Conservation (phyloP, 164 flowering plant species). For the Litsea cubeba region DNA sequence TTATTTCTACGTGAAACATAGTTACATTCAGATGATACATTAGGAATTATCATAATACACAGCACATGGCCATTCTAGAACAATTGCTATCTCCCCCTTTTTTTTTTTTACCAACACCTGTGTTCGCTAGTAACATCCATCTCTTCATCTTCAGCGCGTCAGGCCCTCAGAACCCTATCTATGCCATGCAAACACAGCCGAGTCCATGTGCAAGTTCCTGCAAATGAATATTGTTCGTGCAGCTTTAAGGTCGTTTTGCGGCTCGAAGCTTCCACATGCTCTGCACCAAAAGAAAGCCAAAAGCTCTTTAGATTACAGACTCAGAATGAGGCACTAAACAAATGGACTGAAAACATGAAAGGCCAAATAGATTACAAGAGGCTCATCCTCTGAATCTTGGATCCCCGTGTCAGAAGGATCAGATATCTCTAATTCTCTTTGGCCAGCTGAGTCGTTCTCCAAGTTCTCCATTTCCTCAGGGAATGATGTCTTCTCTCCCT, state of each 20-base stretch:
- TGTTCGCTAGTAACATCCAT: not conserved
- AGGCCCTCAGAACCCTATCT: not conserved
- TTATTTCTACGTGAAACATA: not conserved
- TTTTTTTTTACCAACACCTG: not conserved
- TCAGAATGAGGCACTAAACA: not conserved
- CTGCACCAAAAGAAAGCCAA: constrained; percentile 34
- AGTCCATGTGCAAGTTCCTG: not conserved
- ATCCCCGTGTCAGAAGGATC: constrained; percentile 19
- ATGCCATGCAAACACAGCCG: not conserved
- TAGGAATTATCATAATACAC: not conserved
- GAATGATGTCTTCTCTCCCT: constrained; percentile 15
- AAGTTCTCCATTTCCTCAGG: constrained; percentile 9
- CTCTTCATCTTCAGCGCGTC: not conserved
- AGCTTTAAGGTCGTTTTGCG: not conserved
- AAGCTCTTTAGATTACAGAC: not conserved
- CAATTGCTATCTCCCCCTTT: not conserved
- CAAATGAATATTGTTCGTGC: not conserved
- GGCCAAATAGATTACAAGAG: constrained; percentile 35
- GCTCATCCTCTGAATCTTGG: constrained; percentile 70
- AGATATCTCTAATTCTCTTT: constrained; percentile 16
- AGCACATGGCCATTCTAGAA: not conserved
- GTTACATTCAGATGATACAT: not conserved
- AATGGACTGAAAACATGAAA: not conserved
- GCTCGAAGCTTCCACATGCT: constrained; percentile 50
- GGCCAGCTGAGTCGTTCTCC: constrained; percentile 18